phyloP scores from a whole-genome alignment of 257 asterid species.

The Solanum stenotomum region DNA sequence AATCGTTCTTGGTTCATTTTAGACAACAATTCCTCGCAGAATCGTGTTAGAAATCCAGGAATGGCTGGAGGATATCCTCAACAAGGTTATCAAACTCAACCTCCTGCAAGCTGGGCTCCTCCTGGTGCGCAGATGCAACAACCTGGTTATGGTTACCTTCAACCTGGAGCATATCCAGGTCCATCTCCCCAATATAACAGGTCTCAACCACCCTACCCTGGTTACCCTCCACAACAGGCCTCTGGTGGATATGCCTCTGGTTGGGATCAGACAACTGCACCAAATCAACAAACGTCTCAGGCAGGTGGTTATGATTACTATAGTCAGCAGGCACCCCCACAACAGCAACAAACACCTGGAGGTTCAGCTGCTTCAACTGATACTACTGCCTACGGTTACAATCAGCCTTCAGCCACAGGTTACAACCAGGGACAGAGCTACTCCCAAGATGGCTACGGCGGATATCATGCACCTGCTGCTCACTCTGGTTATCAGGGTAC shows the following conservation, averaged over 20 bases:
- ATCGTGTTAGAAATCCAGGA: slow-evolving; percentile 57
- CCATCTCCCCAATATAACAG: slow-evolving; percentile 52
- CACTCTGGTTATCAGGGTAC: slow-evolving; percentile 50
- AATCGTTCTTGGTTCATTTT: slow-evolving; percentile 28
- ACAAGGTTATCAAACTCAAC: slow-evolving; percentile 81
- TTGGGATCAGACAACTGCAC: slow-evolving; percentile 70
- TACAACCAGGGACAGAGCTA: slow-evolving; percentile 75
- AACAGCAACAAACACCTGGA: slow-evolving; percentile 44
- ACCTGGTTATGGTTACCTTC: slow-evolving; percentile 68
- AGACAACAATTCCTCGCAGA: slow-evolving; percentile 55
- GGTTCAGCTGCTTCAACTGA: slow-evolving; percentile 39
- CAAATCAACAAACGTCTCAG: slow-evolving; percentile 36
- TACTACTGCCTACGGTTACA: slow-evolving; percentile 24
- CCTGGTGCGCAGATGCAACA: slow-evolving; percentile 58
- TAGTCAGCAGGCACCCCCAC: slow-evolving; percentile 61
- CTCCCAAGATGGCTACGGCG: slow-evolving; percentile 65
- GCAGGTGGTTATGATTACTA: slow-evolving; percentile 70
- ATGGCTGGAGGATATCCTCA: slow-evolving; percentile 69
- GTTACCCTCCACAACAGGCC: slow-evolving; percentile 56
- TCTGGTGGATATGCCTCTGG: slow-evolving; percentile 61
- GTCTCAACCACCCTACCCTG: slow-evolving; percentile 48
- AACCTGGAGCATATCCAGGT: slow-evolving; percentile 69
- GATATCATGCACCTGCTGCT: slow-evolving; percentile 41
- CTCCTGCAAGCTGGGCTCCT: slow-evolving; percentile 66
- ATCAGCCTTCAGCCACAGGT: slow-evolving; percentile 38